phyloP scores from a whole-genome alignment of 225 moss, liverwort and hornwort species.

The Asterella californica region DNA sequence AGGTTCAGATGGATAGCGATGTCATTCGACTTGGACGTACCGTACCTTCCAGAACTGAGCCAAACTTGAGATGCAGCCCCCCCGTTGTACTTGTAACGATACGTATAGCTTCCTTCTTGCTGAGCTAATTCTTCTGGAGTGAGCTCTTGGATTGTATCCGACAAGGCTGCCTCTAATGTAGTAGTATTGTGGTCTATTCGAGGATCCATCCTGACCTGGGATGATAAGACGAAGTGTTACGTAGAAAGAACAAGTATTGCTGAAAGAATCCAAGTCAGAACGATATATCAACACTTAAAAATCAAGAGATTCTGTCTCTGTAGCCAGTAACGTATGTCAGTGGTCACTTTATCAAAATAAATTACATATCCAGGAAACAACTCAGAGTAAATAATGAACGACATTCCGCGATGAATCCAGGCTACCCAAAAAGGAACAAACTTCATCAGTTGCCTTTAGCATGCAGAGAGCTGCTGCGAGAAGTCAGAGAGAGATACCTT shows the following conservation, averaged over 20 bases:
- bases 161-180: constrained; percentile 36
- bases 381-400: too few relatives aligned
- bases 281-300: too few relatives aligned
- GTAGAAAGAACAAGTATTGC: neutral
- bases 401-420: too few relatives aligned
- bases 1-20: neutral
- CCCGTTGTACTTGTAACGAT: constrained; percentile 85
- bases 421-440: neutral
- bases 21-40: constrained; percentile 15
- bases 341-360: too few relatives aligned
- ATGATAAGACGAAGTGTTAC: neutral
- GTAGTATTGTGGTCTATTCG: constrained; percentile 22
- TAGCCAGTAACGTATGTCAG: too few relatives aligned
- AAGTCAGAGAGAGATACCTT: constrained; percentile 42
- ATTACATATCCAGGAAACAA: neutral
- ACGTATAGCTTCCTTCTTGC: constrained; percentile 82
- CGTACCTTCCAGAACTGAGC: constrained; percentile 75
- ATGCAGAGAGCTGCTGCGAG: neutral
- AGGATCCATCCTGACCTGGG: constrained; percentile 87
- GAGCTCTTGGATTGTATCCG: constrained; percentile 37
- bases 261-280: neutral
- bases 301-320: too few relatives aligned
- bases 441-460: neutral
- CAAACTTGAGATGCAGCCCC: constrained; percentile 90
- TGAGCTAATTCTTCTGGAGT: constrained; percentile 48